Percentiles rank a stretch among this genome's conserved stretches.
Evolutionary conservation across 768 basidiomycete genomes (phyloP).

Genomic region (Boletus subparvulus): DNA sequence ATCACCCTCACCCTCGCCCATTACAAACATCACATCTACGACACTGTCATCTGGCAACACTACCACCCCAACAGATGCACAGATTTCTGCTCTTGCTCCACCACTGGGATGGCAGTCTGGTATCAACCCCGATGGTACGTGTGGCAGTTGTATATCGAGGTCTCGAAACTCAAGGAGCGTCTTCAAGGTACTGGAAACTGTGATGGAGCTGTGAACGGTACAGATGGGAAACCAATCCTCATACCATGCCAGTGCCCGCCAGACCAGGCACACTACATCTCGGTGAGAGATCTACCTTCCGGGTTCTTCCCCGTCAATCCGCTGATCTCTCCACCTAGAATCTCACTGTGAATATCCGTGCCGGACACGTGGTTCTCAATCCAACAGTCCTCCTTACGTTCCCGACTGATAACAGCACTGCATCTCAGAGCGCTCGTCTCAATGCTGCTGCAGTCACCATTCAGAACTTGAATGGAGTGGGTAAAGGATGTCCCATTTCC

Average conservation of each 20-base stretch:
- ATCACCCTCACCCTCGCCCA: neutral
- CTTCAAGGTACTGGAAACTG: slow-evolving; percentile 38
- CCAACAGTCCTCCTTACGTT: slow-evolving; percentile 40
- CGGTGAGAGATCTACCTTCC: slow-evolving; percentile 9
- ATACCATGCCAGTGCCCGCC: slow-evolving; percentile 40
- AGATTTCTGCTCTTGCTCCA: slow-evolving; percentile 50
- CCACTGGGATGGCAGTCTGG: slow-evolving; percentile 54
- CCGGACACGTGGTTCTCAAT: slow-evolving; percentile 43
- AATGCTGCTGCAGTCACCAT: slow-evolving; percentile 60
- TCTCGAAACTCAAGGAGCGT: neutral
- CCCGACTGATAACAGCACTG: slow-evolving; percentile 42
- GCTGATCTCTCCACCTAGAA: slow-evolving; percentile 20
- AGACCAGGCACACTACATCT: slow-evolving; percentile 24
- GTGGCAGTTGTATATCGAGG: neutral
- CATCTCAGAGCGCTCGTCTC: slow-evolving; percentile 48
- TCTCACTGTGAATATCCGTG: slow-evolving; percentile 40
- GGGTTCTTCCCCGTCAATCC: neutral
- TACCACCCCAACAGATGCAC: slow-evolving; percentile 21
- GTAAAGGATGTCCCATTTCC: slow-evolving; percentile 63
- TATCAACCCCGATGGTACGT: slow-evolving; percentile 57
- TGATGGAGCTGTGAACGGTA: slow-evolving; percentile 34
- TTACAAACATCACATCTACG: neutral
- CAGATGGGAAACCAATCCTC: slow-evolving; percentile 31
- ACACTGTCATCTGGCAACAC: slow-evolving; percentile 3
- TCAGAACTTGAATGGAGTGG: slow-evolving; percentile 69